Evolutionary conservation across 495 filamentous ascomycete genomes (phyloP).

Genomic region (Daldinia loculata): DNA sequence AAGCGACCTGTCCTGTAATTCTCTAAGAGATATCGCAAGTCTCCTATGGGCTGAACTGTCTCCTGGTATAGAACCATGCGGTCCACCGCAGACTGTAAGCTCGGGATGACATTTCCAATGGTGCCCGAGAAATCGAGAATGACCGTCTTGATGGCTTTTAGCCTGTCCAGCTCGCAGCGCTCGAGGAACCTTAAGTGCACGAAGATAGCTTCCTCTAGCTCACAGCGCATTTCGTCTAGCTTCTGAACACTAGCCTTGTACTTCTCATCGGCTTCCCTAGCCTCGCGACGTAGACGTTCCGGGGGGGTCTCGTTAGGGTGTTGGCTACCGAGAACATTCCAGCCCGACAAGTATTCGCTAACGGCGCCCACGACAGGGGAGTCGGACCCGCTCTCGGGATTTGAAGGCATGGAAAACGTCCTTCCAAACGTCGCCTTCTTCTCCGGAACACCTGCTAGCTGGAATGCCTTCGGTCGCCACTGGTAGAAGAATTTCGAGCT

Average conservation of each 20-base stretch:
- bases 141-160: constrained; percentile 98
- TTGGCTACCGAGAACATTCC: constrained; percentile 89
- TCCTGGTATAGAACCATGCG: constrained; percentile 99
- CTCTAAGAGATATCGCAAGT: constrained; percentile 95
- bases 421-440: constrained; percentile 78
- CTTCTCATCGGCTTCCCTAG: constrained; percentile 87
- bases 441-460: constrained; percentile 84
- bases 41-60: constrained; percentile 90
- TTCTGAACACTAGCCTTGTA: constrained; percentile 88
- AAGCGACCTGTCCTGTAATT: constrained; percentile 96
- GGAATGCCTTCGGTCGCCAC: constrained; percentile 92
- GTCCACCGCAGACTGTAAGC: constrained; percentile 91
- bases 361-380: constrained; percentile 80
- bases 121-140: constrained; percentile 97
- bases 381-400: constrained; percentile 63
- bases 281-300: constrained; percentile 87
- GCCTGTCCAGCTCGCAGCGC: constrained; percentile 92
- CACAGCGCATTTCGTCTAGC: constrained; percentile 89
- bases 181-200: constrained; percentile 95
- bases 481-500: constrained; percentile 97
- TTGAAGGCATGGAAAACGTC: constrained; percentile 68
- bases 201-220: constrained; percentile 92
- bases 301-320: constrained; percentile 86
- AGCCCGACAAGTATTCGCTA: constrained; percentile 85
- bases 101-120: constrained; percentile 97